These are phyloP conservation scores for Aquilaria malaccensis DNA, from an alignment of 345 rosid species.

Conservation along the genomic window DNA sequence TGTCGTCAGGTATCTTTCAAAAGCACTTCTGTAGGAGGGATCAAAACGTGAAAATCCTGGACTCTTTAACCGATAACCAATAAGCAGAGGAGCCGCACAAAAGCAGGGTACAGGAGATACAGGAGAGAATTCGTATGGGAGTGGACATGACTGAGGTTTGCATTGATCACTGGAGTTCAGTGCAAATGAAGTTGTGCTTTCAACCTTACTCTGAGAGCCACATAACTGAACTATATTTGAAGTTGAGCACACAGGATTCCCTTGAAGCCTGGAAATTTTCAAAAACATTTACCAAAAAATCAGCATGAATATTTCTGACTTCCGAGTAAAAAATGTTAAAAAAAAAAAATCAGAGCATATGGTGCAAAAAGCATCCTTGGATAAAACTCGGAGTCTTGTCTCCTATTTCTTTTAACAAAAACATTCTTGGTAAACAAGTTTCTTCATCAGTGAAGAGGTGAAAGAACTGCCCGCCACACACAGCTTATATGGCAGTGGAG, in stretches of 20 bases:
- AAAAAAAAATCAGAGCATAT: background rate
- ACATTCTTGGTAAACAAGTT: too few species aligned
- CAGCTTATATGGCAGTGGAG: too few species aligned
- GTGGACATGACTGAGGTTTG: conserved; percentile 49
- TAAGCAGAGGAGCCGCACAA: conserved; percentile 73
- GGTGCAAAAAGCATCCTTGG: too few species aligned
- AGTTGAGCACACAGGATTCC: conserved; percentile 64
- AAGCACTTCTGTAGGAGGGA: conserved; percentile 30
- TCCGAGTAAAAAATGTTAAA: background rate
- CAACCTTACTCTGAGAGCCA: conserved; percentile 24
- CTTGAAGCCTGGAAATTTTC: conserved; percentile 69
- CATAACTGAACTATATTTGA: conserved; percentile 36
- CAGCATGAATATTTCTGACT: conserved; percentile 8
- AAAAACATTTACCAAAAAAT: conserved; percentile 2
- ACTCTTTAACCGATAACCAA: conserved; percentile 88
- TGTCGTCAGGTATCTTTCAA: conserved; percentile 42
- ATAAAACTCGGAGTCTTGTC: too few species aligned
- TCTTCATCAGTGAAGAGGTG: too few species aligned
- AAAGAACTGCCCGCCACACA: too few species aligned
- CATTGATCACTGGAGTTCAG: conserved; percentile 31
- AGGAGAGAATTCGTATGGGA: conserved; percentile 48
- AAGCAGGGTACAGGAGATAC: conserved; percentile 41
- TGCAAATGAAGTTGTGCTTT: conserved; percentile 12
- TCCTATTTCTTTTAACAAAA: too few species aligned
- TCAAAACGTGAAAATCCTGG: conserved; percentile 70